A percentile compares a stretch with the other conserved stretches of the same genome.
Evolutionary conservation across 768 basidiomycete species (phyloP).

Genomic region (Psilocybe azurescens): DNA sequence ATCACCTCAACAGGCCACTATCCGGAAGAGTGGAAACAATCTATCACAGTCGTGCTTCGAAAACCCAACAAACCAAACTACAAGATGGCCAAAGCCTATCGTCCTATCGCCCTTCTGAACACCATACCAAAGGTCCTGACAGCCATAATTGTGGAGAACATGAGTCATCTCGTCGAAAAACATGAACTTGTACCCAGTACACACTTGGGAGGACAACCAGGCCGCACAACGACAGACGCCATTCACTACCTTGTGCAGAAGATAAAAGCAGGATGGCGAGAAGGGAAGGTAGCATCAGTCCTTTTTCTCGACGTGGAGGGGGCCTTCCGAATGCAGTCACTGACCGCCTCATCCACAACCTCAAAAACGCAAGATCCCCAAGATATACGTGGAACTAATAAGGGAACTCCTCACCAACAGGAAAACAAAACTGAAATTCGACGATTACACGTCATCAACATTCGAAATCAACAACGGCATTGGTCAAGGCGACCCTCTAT

Average conservation of each 20-base stretch:
- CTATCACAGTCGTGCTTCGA: conserved; percentile 30
- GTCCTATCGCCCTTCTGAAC: conserved; percentile 41
- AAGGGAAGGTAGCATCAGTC: conserved; percentile 33
- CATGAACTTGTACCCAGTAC: conserved; percentile 35
- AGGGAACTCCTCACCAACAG: not conserved
- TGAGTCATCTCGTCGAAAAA: conserved; percentile 31
- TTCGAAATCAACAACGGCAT: conserved; percentile 22
- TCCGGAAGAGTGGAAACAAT: conserved; percentile 23
- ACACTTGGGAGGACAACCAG: conserved; percentile 46
- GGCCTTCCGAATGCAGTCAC: conserved; percentile 41
- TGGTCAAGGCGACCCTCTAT: conserved; percentile 25
- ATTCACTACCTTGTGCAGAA: no score
- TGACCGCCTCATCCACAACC: conserved; percentile 32
- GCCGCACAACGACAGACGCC: conserved; percentile 35
- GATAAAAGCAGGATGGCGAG: conserved; percentile 34
- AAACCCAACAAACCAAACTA: conserved; percentile 45
- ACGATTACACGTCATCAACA: conserved; percentile 17
- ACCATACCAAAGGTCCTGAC: conserved; percentile 35
- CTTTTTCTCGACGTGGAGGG: conserved; percentile 50
- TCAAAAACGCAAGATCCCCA: conserved; percentile 32
- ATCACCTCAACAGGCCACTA: conserved; percentile 7
- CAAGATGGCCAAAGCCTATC: conserved; percentile 33
- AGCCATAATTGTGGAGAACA: conserved; percentile 25
- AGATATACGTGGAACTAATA: conserved; percentile 18
- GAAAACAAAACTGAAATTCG: conserved; percentile 17